Evolutionary conservation across 768 basidiomycete genomes (phyloP).

Genomic region (Austroboletus eburneus): DNA sequence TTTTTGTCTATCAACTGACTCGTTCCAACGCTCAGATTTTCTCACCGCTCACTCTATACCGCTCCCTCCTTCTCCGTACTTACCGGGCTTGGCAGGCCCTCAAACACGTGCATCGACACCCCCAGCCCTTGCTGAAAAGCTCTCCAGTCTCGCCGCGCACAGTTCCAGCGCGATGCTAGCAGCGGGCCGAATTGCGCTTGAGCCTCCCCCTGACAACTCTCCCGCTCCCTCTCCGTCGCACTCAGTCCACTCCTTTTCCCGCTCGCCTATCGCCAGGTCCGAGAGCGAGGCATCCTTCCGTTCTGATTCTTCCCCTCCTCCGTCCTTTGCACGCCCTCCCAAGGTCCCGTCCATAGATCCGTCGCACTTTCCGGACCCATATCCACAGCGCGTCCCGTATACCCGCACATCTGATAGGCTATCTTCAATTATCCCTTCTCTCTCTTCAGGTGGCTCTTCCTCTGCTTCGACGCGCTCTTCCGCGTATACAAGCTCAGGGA

Average conservation of each 20-base stretch:
- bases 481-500: conserved; percentile 71
- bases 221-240: conserved; percentile 24
- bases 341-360: conserved; percentile 53
- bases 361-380: conserved; percentile 67
- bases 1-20: conserved; percentile 19
- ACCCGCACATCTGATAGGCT: conserved; percentile 32
- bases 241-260: conserved; percentile 23
- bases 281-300: conserved; percentile 38
- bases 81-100: conserved; percentile 26
- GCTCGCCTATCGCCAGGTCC: conserved; percentile 35
- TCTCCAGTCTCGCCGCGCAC: conserved; percentile 18
- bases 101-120: conserved; percentile 41
- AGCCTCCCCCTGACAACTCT: conserved; percentile 14
- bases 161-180: conserved; percentile 19
- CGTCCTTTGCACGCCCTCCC: conserved; percentile 40
- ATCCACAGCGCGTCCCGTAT: conserved; percentile 55
- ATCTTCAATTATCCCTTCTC: conserved; percentile 47
- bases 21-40: conserved; percentile 25
- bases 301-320: conserved; percentile 34
- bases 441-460: conserved; percentile 69
- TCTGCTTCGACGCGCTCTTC: conserved; percentile 71
- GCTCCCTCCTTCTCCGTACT: conserved; percentile 33
- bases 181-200: conserved; percentile 10
- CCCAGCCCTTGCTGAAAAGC: conserved; percentile 26
- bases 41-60: conserved; percentile 28